Base-by-base conservation (phyloP, 2,329 filamentous ascomycete genomes). In the Aphanoascus verrucosus region DNA sequence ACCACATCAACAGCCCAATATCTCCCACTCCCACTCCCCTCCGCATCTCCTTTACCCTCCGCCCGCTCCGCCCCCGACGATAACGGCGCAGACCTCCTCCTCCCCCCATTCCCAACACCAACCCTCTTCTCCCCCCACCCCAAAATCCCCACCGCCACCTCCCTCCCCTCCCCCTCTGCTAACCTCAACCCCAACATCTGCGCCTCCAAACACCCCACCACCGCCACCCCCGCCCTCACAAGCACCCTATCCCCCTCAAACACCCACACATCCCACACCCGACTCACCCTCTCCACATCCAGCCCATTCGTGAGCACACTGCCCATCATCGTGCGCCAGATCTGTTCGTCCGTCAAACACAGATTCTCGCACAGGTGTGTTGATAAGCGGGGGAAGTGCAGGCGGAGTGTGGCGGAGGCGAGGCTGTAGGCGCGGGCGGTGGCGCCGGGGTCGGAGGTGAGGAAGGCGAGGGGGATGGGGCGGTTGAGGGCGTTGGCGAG, bases 401-500 rank as follows among this genome's bases (percentile, higher is more conserved):
- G 78, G n/a, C 70, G 68, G 9, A 84, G 68, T 1, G 77, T 79
- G 19, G 73, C 71, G 11, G 80, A 73, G 5, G 79, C 79, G 7
- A 79, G 70, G 0, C 72, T 69, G 63, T 81, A 80, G 2, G 77
- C 75, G 55, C 76, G 74, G n/a, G 70, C 67, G 56, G 79, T 80
- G 47, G 75, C 76, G n/a, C 72, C 70, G 14, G 72, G 69, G 59
- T 83, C 80, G 58, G 76, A 72, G 7, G 79, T 75, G 45, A 83
- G 72, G 65, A 83, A 83, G 3, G 79, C 79, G 47, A 83, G 72
- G 6, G 81, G 78, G 2, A 82, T 68, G 0, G 79, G 74, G 3
- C 80, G 76, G 60, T 83, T 83, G 38, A 84, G 73, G 31, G 78
- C 70, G 61, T 83, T 84, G 31, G 78, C 78, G 53, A 84, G 73